phyloP scores from a whole-genome alignment of 805 yeast genomes.

The Schizosaccharomyces osmophilus region DNA sequence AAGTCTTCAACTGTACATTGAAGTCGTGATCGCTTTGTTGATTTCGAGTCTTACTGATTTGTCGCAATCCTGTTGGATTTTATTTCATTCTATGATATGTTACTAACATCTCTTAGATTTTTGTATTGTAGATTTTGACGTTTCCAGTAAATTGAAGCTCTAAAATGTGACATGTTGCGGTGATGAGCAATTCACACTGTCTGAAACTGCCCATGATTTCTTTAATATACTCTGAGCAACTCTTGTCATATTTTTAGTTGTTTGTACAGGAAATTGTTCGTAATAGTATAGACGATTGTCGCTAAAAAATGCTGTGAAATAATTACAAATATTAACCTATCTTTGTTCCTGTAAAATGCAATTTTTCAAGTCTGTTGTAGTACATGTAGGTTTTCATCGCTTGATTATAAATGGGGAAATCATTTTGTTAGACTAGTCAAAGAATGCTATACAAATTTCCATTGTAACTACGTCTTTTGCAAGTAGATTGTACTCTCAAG shows the following conservation, averaged over 20 bases:
- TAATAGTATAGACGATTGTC: too few relatives aligned
- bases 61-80: background rate
- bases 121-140: background rate
- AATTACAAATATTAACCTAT: too few relatives aligned
- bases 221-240: background rate
- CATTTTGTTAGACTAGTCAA: too few relatives aligned
- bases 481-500: too few relatives aligned
- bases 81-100: background rate
- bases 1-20: background rate
- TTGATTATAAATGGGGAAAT: too few relatives aligned
- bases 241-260: background rate
- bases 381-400: too few relatives aligned
- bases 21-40: background rate
- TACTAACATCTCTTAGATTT: background rate
- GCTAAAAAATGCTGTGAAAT: too few relatives aligned
- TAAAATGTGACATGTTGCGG: background rate
- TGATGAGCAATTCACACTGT: constrained; percentile 1
- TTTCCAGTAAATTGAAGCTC: background rate
- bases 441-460: too few relatives aligned
- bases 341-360: too few relatives aligned
- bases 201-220: background rate
- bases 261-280: too few relatives aligned
- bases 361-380: too few relatives aligned
- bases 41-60: background rate
- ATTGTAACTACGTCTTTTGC: too few relatives aligned